Evolutionary conservation across 495 filamentous ascomycete genomes (phyloP).

Genomic region (Talaromyces adpressus): DNA sequence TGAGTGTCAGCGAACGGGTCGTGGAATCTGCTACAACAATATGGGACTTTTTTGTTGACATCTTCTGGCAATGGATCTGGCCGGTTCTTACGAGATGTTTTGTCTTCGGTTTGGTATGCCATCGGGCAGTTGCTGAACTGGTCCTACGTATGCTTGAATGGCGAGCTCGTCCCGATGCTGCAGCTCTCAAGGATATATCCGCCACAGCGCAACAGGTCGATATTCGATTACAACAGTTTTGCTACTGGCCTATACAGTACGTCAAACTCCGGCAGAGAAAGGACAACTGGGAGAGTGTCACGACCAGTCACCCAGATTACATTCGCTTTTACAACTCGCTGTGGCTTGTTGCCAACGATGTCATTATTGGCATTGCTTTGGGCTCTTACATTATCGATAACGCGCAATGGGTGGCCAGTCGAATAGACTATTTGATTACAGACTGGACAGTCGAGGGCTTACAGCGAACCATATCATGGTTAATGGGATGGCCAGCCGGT

Average conservation of each 20-base stretch:
- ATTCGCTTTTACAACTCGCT: slow-evolving; percentile 99
- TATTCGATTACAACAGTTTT: slow-evolving; percentile 96
- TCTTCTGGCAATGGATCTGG: slow-evolving; percentile 69
- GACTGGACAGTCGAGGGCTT: slow-evolving; percentile 86
- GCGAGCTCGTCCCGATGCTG: slow-evolving; percentile 70
- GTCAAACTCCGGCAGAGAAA: slow-evolving; percentile 80
- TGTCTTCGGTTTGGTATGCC: slow-evolving; percentile 68
- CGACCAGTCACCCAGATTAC: slow-evolving; percentile 93
- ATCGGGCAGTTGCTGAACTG: slow-evolving; percentile 74
- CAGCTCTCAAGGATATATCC: slow-evolving; percentile 89
- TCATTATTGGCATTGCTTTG: slow-evolving; percentile 95
- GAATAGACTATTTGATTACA: slow-evolving; percentile 70
- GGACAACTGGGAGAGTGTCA: slow-evolving; percentile 92
- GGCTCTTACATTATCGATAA: slow-evolving; percentile 98
- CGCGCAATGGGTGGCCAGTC: slow-evolving; percentile 71
- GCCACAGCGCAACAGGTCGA: slow-evolving; percentile 98
- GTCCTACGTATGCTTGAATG: slow-evolving; percentile 80
- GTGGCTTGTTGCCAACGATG: slow-evolving; percentile 97
- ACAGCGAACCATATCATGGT: slow-evolving; percentile 84
- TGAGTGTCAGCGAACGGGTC: slow-evolving; percentile 91
- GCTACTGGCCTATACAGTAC: slow-evolving; percentile 98
- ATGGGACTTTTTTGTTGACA: slow-evolving; percentile 67
- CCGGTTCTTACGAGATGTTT: slow-evolving; percentile 70
- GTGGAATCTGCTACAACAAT: slow-evolving; percentile 87
- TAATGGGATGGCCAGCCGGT: slow-evolving; percentile 97